phyloP scores from a whole-genome alignment of 768 basidiomycete species.

The Termitomyces eurrhizus region DNA sequence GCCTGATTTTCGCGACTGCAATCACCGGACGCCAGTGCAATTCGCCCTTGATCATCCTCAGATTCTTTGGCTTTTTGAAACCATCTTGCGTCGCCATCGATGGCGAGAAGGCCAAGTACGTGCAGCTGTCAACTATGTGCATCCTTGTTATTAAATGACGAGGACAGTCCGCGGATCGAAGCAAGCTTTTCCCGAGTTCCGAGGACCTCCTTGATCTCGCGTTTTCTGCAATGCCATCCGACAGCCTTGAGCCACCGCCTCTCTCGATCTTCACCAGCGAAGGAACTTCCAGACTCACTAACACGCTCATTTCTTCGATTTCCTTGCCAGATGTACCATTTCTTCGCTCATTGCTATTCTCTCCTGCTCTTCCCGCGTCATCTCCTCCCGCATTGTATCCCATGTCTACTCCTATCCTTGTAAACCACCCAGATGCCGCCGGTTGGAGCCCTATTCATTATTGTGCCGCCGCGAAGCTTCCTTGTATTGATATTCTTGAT shows the following conservation, averaged over 20 bases:
- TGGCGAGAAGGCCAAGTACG: slow-evolving; percentile 58
- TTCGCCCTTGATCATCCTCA: slow-evolving; percentile 60
- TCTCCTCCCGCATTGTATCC: slow-evolving; percentile 39
- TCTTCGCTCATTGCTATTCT: slow-evolving; percentile 54
- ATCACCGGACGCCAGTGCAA: slow-evolving; percentile 69
- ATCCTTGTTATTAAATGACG: slow-evolving; percentile 11
- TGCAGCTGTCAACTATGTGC: slow-evolving; percentile 13
- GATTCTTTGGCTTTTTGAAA: slow-evolving; percentile 70
- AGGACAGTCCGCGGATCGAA: slow-evolving; percentile 35
- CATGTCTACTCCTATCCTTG: slow-evolving; percentile 48
- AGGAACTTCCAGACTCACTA: slow-evolving; percentile 39
- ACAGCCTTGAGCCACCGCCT: slow-evolving; percentile 38
- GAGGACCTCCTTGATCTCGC: slow-evolving; percentile 36
- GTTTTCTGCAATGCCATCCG: slow-evolving; percentile 32
- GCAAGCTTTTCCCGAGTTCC: slow-evolving; percentile 29
- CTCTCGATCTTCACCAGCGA: slow-evolving; percentile 38
- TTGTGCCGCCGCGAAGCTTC: slow-evolving; percentile 51
- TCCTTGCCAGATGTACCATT: slow-evolving; percentile 44
- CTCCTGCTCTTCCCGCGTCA: slow-evolving; percentile 34
- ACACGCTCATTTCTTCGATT: slow-evolving; percentile 53
- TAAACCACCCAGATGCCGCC: slow-evolving; percentile 62
- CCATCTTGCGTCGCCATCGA: slow-evolving; percentile 55
- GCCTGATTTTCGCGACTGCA: slow-evolving; percentile 68
- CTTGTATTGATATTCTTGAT: slow-evolving; percentile 62
- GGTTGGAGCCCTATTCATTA: slow-evolving; percentile 78